Base-by-base conservation (phyloP, 352 stramenopile species). In the Globisporangium canariense region DNA sequence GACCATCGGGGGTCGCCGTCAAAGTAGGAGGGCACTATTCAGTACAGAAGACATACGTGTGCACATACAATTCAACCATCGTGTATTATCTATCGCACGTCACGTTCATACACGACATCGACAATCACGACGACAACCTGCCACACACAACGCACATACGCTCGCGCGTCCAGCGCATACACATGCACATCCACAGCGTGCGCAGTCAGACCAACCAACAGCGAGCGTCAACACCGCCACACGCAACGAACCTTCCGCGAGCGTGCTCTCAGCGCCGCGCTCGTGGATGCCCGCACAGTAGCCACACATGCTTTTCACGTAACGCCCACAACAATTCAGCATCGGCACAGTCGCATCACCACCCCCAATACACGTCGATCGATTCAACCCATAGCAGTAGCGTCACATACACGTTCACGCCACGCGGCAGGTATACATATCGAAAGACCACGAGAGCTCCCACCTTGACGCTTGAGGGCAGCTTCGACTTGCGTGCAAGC, bases 1-100 rank as follows among this genome's bases (percentile, higher is more conserved):
- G 70, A 77, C 38, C 57, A 70, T 32, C 64, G 46, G 9, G 58
- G 47, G 9, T 53, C 60, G 4, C n/a, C 25, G 8, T 25, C 30
- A 9, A 34, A 16, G 28, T 54, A n/a, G 25, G 14, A 49, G 10
- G 20, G 38, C 18, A 9, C 28, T 38, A 8, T 25, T 10, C 10
- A 38, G 22, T 57, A 13, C 34, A 47, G 9, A 57, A 9, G 4
- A 47, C 16, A 40, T 9, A 7, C 22, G 51, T 34, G 8, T 28
- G 4, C 10, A 55, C 25, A 38, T 38, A 8, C 18, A n/a, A 13
- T 36, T 14, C 46, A 53, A 32, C 46, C 46, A 22, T 32, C 25
- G 25, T 54, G 13, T 54, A 34, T 54, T 54, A 54, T 46, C 40
- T 54, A 54, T 46, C 40, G 40, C 7, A n/a, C 40, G 14, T n/a